Percentiles rank a stretch among this genome's conserved stretches.
Conservation (phyloP, 768 basidiomycete species). For the Lentinula detonsa region DNA sequence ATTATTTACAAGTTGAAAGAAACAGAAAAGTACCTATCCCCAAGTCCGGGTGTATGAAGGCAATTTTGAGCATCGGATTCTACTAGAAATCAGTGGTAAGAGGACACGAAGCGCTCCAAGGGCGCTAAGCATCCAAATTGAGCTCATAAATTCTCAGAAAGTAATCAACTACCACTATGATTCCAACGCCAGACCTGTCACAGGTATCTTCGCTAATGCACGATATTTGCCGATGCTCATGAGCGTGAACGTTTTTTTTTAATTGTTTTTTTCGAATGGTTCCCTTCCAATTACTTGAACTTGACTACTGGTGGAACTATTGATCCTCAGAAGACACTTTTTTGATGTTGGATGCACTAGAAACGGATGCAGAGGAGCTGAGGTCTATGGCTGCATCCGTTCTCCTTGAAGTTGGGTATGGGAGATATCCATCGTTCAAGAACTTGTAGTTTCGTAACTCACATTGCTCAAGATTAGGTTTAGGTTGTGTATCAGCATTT, state of each 20-base stretch:
- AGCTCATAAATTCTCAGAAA: background rate
- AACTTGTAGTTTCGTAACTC: background rate
- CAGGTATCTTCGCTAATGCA: constrained; percentile 40
- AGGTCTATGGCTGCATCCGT: constrained; percentile 44
- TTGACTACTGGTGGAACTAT: background rate
- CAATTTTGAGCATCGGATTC: constrained; percentile 41
- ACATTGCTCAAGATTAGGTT: constrained; percentile 64
- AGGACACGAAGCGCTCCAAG: background rate
- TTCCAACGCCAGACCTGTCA: constrained; percentile 86
- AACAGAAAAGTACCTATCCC: constrained; percentile 65
- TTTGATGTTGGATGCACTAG: constrained; percentile 88
- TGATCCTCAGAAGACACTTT: constrained; percentile 85
- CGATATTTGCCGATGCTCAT: background rate
- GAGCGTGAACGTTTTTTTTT: background rate
- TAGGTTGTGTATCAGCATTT: constrained; percentile 89
- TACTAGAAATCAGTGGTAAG: background rate
- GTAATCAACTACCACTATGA: constrained; percentile 39
- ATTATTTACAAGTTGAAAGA: no score
- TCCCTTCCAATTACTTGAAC: no score
- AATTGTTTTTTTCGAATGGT: no score
- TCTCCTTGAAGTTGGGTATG: constrained; percentile 90
- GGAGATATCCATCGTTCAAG: background rate
- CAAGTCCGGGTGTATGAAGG: constrained; percentile 91
- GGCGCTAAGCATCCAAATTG: background rate
- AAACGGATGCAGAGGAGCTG: constrained; percentile 65